Evolutionary conservation across 202 grass and related monocot species (phyloP), one percentile per base, ranked within the genome.

Genomic region (Zizania palustris): DNA sequence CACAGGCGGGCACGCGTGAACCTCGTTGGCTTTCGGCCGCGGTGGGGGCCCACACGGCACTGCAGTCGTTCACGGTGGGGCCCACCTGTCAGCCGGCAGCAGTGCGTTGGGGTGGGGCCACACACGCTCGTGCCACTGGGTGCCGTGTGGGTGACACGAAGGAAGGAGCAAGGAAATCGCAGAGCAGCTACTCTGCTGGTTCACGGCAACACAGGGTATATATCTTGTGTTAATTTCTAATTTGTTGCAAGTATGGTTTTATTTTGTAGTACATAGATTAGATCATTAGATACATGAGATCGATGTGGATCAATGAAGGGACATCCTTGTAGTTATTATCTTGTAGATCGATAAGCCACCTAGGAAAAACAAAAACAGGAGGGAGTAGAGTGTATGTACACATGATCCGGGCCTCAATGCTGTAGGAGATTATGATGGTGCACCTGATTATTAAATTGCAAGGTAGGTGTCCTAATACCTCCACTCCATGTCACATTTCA

Each of bases 1-100:
- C 28, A 28, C 46, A 8, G 11, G 10, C 7, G 39, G 7, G 6
- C 39, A 79, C 77, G 77, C 77, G 77, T 80, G 77, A 63, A 63
- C 33, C 77, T 71, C 77, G 77, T 51, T 62, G 78, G 16, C 78
- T 42, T 80, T 80, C 56, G 21, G 50, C 3, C 37, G 4, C 0
- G 1, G 0, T 0, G 76, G 76, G 76, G 63, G 5, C 50, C 64
- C 73, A 1, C 34, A 7, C 1, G 1, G 8, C 43, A 62, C 28
- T 0, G 28, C 28, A 2, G 28, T 28, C 28, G 2, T 28, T 1
- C n/a, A 7, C 2, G 4, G 16, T 55, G 51, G 51, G 51, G 15
- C 51, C 51, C 51, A 55, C 50, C 15, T 54, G 50, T 16, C 50
- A 54, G 50, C 18, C 50, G 50, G 50, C 15, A 7, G 15, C 3